These are phyloP conservation scores for Bassia scoparia DNA, from an alignment of 148 eudicot genomes.

Conservation along the genomic window DNA sequence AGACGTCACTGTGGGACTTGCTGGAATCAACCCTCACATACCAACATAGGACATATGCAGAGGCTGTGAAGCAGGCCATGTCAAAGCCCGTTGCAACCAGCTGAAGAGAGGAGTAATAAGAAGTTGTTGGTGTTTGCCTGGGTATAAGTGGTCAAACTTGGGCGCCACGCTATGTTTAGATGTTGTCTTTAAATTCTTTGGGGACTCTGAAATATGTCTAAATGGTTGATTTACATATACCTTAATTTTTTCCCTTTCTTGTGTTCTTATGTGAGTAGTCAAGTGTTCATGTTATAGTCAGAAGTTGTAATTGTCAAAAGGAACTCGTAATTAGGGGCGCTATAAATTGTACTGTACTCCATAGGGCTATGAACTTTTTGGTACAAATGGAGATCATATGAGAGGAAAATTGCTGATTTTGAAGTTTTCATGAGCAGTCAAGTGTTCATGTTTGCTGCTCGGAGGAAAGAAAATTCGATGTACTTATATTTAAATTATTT, in stretches of 20 bases:
- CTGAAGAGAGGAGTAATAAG: slow-evolving; percentile 24
- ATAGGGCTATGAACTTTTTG: neutral
- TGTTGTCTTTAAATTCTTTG: slow-evolving; percentile 30
- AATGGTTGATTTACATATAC: slow-evolving; percentile 31
- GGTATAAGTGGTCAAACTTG: slow-evolving; percentile 9
- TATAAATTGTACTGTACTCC: slow-evolving; percentile 19
- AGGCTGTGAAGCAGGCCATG: slow-evolving; percentile 74
- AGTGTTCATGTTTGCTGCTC: slow-evolving; percentile 12
- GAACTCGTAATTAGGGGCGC: slow-evolving; percentile 12
- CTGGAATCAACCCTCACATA: slow-evolving; percentile 96
- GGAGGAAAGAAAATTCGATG: slow-evolving; percentile 13
- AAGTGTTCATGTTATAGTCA: slow-evolving; percentile 1
- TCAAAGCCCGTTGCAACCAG: slow-evolving; percentile 67
- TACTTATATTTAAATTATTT: slow-evolving; percentile 9
- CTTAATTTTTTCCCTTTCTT: slow-evolving; percentile 20
- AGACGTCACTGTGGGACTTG: slow-evolving; percentile 98
- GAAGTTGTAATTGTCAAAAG: slow-evolving; percentile 25
- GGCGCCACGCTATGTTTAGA: slow-evolving; percentile 22
- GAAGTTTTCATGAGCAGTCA: neutral
- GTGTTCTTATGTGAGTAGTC: slow-evolving; percentile 13
- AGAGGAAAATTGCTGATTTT: neutral
- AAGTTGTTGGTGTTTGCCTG: neutral
- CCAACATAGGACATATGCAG: slow-evolving; percentile 96
- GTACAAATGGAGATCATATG: neutral
- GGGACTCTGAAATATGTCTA: slow-evolving; percentile 22